phyloP scores from a whole-genome alignment of 306 rosid genomes.

The Amphicarpaea edgeworthii region DNA sequence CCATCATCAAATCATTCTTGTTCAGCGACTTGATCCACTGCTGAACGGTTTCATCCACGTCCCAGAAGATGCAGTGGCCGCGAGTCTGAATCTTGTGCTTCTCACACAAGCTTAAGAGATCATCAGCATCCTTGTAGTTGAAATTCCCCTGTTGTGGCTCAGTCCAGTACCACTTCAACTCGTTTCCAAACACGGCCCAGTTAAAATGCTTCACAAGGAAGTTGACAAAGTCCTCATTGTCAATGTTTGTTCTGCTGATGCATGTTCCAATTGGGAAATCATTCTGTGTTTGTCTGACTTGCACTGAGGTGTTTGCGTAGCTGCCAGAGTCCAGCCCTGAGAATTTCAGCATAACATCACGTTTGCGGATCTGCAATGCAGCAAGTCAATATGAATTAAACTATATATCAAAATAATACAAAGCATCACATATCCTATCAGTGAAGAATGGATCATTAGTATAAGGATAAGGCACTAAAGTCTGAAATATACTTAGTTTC shows the following conservation, averaged over 20 bases:
- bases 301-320: slow-evolving; percentile 55
- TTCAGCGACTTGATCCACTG: slow-evolving; percentile 75
- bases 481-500: slow-evolving; percentile 15
- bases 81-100: slow-evolving; percentile 73
- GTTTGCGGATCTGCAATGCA: slow-evolving; percentile 78
- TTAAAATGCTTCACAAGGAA: slow-evolving; percentile 80
- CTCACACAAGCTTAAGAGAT: slow-evolving; percentile 67
- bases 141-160: slow-evolving; percentile 85
- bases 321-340: slow-evolving; percentile 61
- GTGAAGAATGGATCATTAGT: slow-evolving; percentile 18
- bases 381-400: slow-evolving; percentile 8
- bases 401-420: background rate
- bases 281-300: slow-evolving; percentile 72
- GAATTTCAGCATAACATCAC: slow-evolving; percentile 81
- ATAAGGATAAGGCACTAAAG: background rate
- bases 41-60: slow-evolving; percentile 73
- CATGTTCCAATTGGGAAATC: slow-evolving; percentile 88
- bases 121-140: slow-evolving; percentile 93
- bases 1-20: slow-evolving; percentile 68
- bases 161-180: slow-evolving; percentile 96
- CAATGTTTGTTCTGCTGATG: slow-evolving; percentile 79
- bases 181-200: slow-evolving; percentile 97
- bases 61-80: slow-evolving; percentile 98
- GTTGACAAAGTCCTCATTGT: slow-evolving; percentile 85
- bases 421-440: slow-evolving; percentile 20